phyloP scores from a whole-genome alignment of 305 asterid genomes.

The Rubia peregrina region DNA sequence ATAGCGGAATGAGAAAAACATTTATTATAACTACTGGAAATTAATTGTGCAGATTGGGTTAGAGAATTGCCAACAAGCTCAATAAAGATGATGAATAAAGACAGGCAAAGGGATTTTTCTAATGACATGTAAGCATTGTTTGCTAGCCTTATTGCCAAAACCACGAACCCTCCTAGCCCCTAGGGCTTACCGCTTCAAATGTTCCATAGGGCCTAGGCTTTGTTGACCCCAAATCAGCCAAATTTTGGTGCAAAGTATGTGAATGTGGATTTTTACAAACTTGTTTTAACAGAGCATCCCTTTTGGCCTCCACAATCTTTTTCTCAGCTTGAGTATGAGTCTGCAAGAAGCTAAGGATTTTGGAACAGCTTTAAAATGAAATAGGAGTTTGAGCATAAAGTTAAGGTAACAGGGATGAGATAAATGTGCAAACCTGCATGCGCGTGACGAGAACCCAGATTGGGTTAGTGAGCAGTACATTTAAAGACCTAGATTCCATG shows the following conservation, averaged over 20 bases:
- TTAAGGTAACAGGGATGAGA: not conserved
- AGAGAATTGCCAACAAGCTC: too few species aligned
- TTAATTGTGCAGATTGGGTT: too few species aligned
- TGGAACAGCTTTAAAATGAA: not conserved
- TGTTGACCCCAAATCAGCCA: constrained; percentile 56
- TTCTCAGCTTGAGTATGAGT: constrained; percentile 90
- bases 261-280: constrained; percentile 35
- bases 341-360: constrained; percentile 24
- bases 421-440: constrained; percentile 55
- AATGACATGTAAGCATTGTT: not conserved
- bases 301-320: constrained; percentile 66
- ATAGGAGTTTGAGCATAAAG: not conserved
- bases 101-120: too few species aligned
- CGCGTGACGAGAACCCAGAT: constrained; percentile 96
- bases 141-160: not conserved
- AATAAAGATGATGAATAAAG: too few species aligned
- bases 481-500: constrained; percentile 48
- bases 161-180: not conserved
- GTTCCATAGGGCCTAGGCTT: constrained; percentile 84
- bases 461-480: constrained; percentile 78
- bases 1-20: too few species aligned
- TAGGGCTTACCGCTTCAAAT: constrained; percentile 50
- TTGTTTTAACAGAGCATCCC: constrained; percentile 60
- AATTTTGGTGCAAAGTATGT: constrained; percentile 38
- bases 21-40: too few species aligned